Conservation (phyloP, 257 asterid species). For the Scutellaria galericulata region DNA sequence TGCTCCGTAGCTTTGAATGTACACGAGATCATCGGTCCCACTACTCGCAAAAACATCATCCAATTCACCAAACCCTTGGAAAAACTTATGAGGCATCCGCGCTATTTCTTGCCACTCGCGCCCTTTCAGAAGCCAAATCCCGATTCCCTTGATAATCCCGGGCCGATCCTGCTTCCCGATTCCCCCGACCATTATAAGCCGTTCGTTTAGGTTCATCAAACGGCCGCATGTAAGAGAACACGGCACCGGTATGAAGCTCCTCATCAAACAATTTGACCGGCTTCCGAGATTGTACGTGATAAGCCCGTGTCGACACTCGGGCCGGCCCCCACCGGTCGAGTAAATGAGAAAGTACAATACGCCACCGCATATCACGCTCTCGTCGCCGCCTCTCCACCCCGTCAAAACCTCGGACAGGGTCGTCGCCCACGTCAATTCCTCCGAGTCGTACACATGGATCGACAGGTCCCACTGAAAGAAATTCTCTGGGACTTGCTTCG, state of each 20-base stretch:
- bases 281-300: conserved; percentile 54
- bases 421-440: conserved; percentile 58
- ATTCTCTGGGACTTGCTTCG: conserved; percentile 80
- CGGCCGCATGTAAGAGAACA: conserved; percentile 93
- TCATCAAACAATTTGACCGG: conserved; percentile 47
- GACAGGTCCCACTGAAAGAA: conserved; percentile 86
- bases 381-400: conserved; percentile 94
- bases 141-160: conserved; percentile 87
- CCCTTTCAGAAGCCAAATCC: conserved; percentile 78
- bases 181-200: conserved; percentile 90
- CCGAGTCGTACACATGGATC: conserved; percentile 72
- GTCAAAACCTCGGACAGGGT: conserved; percentile 57
- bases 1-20: conserved; percentile 84
- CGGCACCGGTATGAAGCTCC: conserved; percentile 70
- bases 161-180: conserved; percentile 80
- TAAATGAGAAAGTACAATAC: conserved; percentile 76
- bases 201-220: conserved; percentile 72
- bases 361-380: conserved; percentile 85
- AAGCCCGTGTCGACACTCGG: conserved; percentile 67
- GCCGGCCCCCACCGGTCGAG: conserved; percentile 60
- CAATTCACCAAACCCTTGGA: conserved; percentile 94
- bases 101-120: conserved; percentile 75
- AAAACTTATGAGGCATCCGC: conserved; percentile 78
- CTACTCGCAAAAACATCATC: conserved; percentile 93
- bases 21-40: conserved; percentile 74